Conservation (phyloP, 164 flowering plant genomes). For the Sextonia rubra region DNA sequence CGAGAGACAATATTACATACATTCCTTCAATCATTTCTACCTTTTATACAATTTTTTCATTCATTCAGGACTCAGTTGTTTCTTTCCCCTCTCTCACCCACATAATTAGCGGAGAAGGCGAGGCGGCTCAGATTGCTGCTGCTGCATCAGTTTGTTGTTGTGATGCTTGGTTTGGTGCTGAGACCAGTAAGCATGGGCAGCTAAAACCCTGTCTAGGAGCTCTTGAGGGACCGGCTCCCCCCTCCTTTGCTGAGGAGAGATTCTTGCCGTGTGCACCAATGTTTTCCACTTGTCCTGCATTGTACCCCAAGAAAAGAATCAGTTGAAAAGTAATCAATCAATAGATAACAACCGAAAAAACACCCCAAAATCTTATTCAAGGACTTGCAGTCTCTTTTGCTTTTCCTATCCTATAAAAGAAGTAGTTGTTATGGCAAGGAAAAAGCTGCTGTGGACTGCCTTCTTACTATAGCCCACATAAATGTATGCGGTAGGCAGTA, state of each 20-base stretch:
- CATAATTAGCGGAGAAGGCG: constrained; percentile 22
- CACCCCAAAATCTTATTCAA: no score
- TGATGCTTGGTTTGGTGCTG: constrained; percentile 73
- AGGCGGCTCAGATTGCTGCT: constrained; percentile 68
- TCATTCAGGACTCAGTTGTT: background rate
- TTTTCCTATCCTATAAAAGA: no score
- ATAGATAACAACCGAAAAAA: no score
- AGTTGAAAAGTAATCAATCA: no score
- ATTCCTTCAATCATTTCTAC: background rate
- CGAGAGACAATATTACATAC: constrained; percentile 11
- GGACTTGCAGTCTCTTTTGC: no score
- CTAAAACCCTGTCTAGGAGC: constrained; percentile 73
- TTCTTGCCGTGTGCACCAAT: constrained; percentile 89
- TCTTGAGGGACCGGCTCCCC: constrained; percentile 98
- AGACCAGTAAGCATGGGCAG: constrained; percentile 87
- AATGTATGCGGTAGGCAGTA: no score
- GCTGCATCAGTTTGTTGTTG: constrained; percentile 5
- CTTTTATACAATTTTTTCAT: background rate
- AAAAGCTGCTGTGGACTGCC: no score
- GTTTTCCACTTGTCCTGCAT: constrained; percentile 98
- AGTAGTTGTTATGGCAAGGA: no score
- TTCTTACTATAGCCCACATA: no score
- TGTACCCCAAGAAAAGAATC: no score
- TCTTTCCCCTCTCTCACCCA: background rate
- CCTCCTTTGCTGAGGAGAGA: constrained; percentile 89